Evolutionary conservation across 306 rosid species (phyloP), one percentile per base, ranked within the genome.

Genomic region (Cicer bijugum): DNA sequence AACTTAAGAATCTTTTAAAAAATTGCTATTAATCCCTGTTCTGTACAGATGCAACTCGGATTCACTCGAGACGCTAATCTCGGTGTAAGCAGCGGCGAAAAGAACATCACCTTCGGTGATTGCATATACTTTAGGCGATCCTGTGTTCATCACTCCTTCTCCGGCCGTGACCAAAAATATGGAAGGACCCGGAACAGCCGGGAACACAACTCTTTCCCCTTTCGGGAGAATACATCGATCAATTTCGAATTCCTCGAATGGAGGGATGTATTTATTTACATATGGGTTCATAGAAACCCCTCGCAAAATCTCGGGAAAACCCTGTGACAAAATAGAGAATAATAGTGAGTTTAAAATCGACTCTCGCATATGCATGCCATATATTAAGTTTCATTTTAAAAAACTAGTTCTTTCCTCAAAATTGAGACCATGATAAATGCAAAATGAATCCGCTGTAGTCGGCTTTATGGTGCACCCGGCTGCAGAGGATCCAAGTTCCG

Each of bases 231-330:
- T 64, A 44, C 99, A 91, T 0, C 79, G 67, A 47, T 94, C 99
- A 1, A 91, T 86, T 85, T 94, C 99, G 35, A 94, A 94, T 82
- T 94, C 99, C 8, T 94, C 93, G 3, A 89, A 91, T 7, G 99
- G 99, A 0, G 97, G 96, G 56, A 67, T 72, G 46, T 94, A 94
- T 74, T 84, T 88, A 40, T 67, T 88, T 59, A 91, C 83, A 47
- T 78, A 86, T 35, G 84, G 83, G 77, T 84, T 89, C 48, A 94
- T 0, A 39, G 88, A 68, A 76, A 82, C 82, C 74, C 97, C 99
- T 69, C 52, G 79, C 67, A 90, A 82, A 40, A 94, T 91, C 76
- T 91, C 91, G 5, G 99, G 99, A 70, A 73, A 78, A 35, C 97
- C 99, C 97, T 91, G 87, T 64, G n/a, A 64, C 8, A 28, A 6